Percentiles rank a stretch among this genome's conserved stretches.
These are phyloP conservation scores for Gyromitra esculenta DNA, from an alignment of 2,329 filamentous ascomycete species.

Conservation along the genomic window DNA sequence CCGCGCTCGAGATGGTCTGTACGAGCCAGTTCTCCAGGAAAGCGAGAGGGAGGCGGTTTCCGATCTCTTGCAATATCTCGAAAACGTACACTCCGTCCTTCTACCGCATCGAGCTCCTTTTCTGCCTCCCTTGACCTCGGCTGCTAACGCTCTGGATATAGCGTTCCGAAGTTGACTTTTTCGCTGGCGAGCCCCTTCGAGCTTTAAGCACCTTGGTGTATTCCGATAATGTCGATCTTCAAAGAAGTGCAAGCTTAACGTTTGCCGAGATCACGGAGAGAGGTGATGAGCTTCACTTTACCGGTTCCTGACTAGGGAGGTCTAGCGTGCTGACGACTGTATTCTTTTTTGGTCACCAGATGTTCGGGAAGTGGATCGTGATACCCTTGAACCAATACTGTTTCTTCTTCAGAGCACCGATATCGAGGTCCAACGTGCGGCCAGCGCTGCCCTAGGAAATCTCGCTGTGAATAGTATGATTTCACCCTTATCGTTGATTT, in stretches of 20 bases:
- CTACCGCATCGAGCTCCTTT: slow-evolving; percentile 18
- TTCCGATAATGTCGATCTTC: slow-evolving; percentile 97
- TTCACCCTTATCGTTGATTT: slow-evolving; percentile 12
- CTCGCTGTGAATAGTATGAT: slow-evolving; percentile 92
- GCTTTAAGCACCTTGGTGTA: slow-evolving; percentile 96
- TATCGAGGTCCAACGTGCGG: slow-evolving; percentile 95
- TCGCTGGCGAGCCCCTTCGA: slow-evolving; percentile 91
- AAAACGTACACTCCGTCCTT: slow-evolving; percentile 75
- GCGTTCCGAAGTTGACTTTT: slow-evolving; percentile 98
- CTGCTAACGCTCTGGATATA: slow-evolving; percentile 61
- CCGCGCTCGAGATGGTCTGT: slow-evolving; percentile 77
- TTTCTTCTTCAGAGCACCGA: slow-evolving; percentile 94
- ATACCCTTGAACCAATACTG: slow-evolving; percentile 94
- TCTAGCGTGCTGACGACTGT: slow-evolving; percentile 33
- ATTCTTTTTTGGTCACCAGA: slow-evolving; percentile 67
- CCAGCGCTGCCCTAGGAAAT: slow-evolving; percentile 94
- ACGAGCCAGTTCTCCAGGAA: slow-evolving; percentile 89
- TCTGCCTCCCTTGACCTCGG: slow-evolving; percentile 26
- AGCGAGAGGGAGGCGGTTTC: slow-evolving; percentile 97
- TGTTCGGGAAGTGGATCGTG: slow-evolving; percentile 92
- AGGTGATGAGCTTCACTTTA: slow-evolving; percentile 69
- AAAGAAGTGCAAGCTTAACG: slow-evolving; percentile 95
- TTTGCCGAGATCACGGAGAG: slow-evolving; percentile 99
- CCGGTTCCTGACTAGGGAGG: slow-evolving; percentile 14
- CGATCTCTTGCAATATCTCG: slow-evolving; percentile 91